Evolutionary conservation across 495 filamentous ascomycete genomes (phyloP).

Genomic region (Evernia prunastri): DNA sequence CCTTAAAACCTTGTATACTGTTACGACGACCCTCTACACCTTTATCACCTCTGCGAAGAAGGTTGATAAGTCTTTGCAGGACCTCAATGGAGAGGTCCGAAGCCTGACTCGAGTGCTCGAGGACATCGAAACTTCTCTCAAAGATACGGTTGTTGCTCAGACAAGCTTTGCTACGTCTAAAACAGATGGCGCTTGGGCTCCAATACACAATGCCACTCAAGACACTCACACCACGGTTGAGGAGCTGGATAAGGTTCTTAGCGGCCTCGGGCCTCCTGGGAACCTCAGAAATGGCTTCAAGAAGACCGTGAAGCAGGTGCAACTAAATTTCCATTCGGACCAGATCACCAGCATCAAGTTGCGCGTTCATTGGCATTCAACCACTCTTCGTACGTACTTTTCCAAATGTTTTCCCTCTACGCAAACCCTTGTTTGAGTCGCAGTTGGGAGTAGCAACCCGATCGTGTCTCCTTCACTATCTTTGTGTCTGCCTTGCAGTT

Average conservation of each 20-base stretch:
- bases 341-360: not conserved
- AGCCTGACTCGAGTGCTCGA: not conserved
- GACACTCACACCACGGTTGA: not conserved
- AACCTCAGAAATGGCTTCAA: not conserved
- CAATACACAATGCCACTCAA: not conserved
- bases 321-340: conserved; percentile 1
- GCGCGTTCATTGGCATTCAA: not conserved
- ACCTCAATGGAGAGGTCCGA: not conserved
- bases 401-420: too few species aligned
- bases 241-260: not conserved
- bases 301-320: not conserved
- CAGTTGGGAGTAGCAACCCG: too few species aligned
- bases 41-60: conserved; percentile 6
- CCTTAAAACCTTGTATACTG: not conserved
- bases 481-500: too few species aligned
- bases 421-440: too few species aligned
- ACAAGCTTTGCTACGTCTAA: not conserved
- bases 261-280: not conserved
- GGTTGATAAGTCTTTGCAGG: conserved; percentile 9
- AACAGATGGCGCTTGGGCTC: not conserved
- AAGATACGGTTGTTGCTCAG: not conserved
- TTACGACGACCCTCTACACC: conserved; percentile 11
- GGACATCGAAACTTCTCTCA: not conserved
- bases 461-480: too few species aligned
- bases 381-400: too few species aligned